phyloP scores from a whole-genome alignment of 208 protist genomes.

The Leishmania mexicana region DNA sequence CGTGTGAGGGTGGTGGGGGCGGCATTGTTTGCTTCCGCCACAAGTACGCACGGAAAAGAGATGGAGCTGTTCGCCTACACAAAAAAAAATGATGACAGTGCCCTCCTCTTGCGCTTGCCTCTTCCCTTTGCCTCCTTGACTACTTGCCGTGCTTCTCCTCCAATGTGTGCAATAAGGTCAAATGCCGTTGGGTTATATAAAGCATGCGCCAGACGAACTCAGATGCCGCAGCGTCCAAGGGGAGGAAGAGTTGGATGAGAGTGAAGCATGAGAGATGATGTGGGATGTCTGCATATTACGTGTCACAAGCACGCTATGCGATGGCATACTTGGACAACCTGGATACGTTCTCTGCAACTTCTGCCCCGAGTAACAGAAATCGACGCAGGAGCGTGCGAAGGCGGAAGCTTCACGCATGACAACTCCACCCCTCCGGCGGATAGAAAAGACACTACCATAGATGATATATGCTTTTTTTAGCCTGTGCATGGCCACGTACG shows the following conservation, averaged over 20 bases:
- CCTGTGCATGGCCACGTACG: not conserved
- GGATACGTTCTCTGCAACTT: not conserved
- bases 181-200: not conserved
- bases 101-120: no score
- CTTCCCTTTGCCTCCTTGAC: not conserved
- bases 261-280: not conserved
- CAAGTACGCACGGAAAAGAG: not conserved
- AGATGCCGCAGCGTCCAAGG: not conserved
- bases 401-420: not conserved
- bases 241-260: not conserved
- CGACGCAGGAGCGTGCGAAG: not conserved
- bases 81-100: not conserved
- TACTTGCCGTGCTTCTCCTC: not conserved
- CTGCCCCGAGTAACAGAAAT: not conserved
- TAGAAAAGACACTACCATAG: not conserved
- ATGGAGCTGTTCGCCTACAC: not conserved
- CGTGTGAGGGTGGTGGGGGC: not conserved
- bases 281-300: not conserved
- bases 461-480: not conserved
- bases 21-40: constrained; percentile 1
- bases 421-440: not conserved
- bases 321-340: not conserved
- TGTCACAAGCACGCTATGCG: not conserved
- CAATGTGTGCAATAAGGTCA: not conserved
- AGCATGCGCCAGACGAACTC: not conserved